Percentiles rank a stretch among this genome's conserved stretches.
These are phyloP conservation scores for Nelumbo lutea DNA, from an alignment of 164 flowering plant species.

Conservation along the genomic window DNA sequence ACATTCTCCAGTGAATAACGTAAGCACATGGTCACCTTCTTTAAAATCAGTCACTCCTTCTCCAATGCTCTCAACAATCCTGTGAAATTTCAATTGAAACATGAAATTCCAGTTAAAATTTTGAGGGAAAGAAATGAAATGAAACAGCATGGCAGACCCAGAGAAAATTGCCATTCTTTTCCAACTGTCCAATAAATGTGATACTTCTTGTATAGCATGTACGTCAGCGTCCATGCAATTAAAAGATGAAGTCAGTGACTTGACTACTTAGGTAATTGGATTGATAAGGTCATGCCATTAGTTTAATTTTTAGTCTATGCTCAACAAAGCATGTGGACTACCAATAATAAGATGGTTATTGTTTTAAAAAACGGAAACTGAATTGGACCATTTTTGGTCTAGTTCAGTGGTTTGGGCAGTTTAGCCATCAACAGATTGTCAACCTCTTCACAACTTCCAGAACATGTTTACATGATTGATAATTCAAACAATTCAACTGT, in stretches of 20 bases:
- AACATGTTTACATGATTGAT: neutral
- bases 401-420: too few relatives aligned
- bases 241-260: neutral
- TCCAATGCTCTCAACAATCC: constrained; percentile 94
- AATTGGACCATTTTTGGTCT: too few relatives aligned
- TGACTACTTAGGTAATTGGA: neutral
- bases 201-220: neutral
- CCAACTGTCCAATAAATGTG: neutral
- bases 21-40: constrained; percentile 92
- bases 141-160: neutral
- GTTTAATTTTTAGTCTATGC: neutral
- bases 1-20: constrained; percentile 93
- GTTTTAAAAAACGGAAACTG: too few relatives aligned
- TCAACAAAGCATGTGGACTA: neutral
- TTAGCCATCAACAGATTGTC: too few relatives aligned
- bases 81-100: constrained; percentile 21
- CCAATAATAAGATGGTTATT: neutral
- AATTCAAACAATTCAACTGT: neutral
- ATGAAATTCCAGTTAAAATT: neutral
- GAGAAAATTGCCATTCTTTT: neutral
- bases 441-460: too few relatives aligned
- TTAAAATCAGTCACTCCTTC: constrained; percentile 79
- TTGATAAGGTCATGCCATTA: neutral
- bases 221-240: neutral
- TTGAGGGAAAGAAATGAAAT: neutral